Base-by-base conservation (phyloP, 805 yeast species). In the Starmerella geochares region DNA sequence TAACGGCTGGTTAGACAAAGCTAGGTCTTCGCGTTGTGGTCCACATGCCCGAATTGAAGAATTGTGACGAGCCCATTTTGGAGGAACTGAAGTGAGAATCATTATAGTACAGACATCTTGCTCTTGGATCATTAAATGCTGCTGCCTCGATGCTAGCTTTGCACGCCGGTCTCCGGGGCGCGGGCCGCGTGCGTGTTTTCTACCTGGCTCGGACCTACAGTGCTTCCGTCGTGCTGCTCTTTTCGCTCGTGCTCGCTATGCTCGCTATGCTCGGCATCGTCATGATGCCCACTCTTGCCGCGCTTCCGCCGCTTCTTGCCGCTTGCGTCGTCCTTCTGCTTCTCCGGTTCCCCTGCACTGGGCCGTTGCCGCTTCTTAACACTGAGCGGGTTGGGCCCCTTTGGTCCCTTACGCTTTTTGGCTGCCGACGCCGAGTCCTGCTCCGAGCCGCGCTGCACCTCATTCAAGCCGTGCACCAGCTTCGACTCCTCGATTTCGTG, bases 341-440 rank as follows among this genome's bases (percentile, higher is more conserved):
- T n/a, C n/a, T n/a, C n/a, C n/a, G n/a, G n/a, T 27, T 52, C 53
- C 21, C 52, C 58, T 10, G 54, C 65, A 9, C 19, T 61, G 16
- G 57, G 49, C 11, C 55, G 56, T 65, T 76, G 77, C 69, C 80
- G 82, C 72, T 82, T 86, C 46, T 86, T 87, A 47, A 86, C 71
- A 68, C 96, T 87, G 59, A 90, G 69, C 1, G 97, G 96, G 63
- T 90, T 90, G 6, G 96, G 95, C 27, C 76, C 88, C 58, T 79
- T 83, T 10, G 86, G 47, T 4, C 46, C 87, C 42, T 57, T 58
- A 32, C 59, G 54, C 48, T 59, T 60, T 35, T 50, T 54, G 36
- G 31, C 24, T 16, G 33, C n/a, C 35, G 29, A 17, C 5, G 24
- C 19, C 33, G 46, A 17, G 9, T 23, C 29, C 2, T 36, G 28